Percentiles rank a stretch among this genome's conserved stretches.
These are phyloP conservation scores for Linnemannia schmuckeri DNA, from an alignment of 192 early-diverging fungal species.

Conservation along the genomic window DNA sequence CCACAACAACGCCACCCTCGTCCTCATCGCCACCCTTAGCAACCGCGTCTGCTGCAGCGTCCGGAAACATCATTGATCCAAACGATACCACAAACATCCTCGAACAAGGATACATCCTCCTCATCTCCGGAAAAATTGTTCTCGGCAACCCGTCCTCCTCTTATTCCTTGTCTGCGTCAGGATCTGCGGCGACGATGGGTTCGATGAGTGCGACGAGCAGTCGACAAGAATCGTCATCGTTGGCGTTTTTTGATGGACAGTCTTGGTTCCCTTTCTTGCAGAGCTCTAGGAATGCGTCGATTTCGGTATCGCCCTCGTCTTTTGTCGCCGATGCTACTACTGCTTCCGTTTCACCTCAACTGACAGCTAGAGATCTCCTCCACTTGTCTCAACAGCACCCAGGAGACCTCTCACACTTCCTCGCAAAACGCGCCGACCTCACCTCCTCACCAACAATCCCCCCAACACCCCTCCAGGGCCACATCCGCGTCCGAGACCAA, in stretches of 20 bases:
- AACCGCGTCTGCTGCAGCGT: neutral
- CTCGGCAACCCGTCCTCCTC: constrained; percentile 28
- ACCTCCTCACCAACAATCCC: neutral
- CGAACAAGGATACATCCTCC: constrained; percentile 50
- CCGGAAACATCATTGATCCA: constrained; percentile 1
- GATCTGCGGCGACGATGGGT: neutral
- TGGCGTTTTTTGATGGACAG: constrained; percentile 64
- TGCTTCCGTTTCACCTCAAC: neutral
- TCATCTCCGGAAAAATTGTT: constrained; percentile 60
- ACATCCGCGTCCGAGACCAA: constrained; percentile 32
- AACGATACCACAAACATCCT: constrained; percentile 39
- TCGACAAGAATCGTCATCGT: constrained; percentile 53
- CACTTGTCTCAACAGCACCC: neutral
- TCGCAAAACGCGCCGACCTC: neutral
- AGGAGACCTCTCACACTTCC: neutral
- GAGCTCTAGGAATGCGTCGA: constrained; percentile 33
- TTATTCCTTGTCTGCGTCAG: neutral
- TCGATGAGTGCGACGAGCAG: neutral
- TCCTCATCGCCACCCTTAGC: neutral
- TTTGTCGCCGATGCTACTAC: neutral
- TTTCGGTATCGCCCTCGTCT: neutral
- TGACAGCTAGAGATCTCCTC: neutral
- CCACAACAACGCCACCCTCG: neutral
- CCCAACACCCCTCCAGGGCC: neutral
- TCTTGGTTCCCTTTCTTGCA: constrained; percentile 61